Conservation (phyloP, 2,329 filamentous ascomycete species). For the Verticillium klebahnii region DNA sequence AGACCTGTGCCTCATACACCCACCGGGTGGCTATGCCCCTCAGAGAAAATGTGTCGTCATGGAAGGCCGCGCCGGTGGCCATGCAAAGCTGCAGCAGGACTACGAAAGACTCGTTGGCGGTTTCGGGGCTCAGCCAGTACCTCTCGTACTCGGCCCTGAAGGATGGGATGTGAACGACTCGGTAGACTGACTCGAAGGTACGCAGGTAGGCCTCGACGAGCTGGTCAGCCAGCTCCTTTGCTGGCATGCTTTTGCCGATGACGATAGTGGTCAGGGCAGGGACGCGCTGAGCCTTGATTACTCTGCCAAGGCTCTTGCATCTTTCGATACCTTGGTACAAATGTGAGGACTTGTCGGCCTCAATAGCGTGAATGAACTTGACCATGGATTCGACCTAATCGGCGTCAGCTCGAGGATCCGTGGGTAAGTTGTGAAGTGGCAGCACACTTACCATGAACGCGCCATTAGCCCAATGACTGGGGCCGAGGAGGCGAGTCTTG, state of each 20-base stretch:
- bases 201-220: constrained; percentile 50
- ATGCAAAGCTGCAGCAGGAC: constrained; percentile 51
- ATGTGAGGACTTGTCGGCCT: constrained; percentile 21
- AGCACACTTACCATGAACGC: not conserved
- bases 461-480: constrained; percentile 46
- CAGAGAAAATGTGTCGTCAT: constrained; percentile 39
- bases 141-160: constrained; percentile 49
- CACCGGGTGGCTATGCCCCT: constrained; percentile 40
- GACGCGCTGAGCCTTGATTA: constrained; percentile 35
- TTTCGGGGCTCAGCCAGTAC: constrained; percentile 40
- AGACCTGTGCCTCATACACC: constrained; percentile 48
- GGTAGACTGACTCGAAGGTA: constrained; percentile 50
- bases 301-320: constrained; percentile 35
- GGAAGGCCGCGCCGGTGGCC: constrained; percentile 43
- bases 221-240: constrained; percentile 38
- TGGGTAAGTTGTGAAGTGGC: not conserved
- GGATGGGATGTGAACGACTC: constrained; percentile 53
- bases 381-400: constrained; percentile 17
- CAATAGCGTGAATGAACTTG: constrained; percentile 15
- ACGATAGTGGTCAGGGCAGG: constrained; percentile 28
- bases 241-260: constrained; percentile 33
- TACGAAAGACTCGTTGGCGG: constrained; percentile 37
- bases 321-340: constrained; percentile 26
- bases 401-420: no score
- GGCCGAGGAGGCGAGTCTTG: constrained; percentile 40